Evolutionary conservation across 139 green algal species (phyloP), one percentile per base, ranked within the genome.

Genomic region (Chlorella ohadii): DNA sequence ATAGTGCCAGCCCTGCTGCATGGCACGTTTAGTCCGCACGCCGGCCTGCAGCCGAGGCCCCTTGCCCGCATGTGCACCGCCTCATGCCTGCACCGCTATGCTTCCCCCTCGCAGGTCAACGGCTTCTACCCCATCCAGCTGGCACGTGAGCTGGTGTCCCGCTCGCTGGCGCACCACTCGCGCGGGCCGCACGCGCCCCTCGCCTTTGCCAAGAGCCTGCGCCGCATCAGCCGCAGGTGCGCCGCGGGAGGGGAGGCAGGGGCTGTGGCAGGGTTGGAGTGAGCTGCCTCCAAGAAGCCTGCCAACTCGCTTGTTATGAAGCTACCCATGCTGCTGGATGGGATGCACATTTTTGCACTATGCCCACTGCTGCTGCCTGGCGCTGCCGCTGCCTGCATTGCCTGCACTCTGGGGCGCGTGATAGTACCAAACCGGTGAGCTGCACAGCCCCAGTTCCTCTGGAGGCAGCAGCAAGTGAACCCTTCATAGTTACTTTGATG

Each of bases 191-290:
- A 93, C 22, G 39, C 88, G 25, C 92, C 92, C 25, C 31, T 73
- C 15, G 36, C 56, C 17, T 91, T 94, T 59, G 92, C 90, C 27
- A 82, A 87, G 66, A 85, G 55, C 5, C 86, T 95, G 33, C 78
- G 80, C 2, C 75, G 76, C 25, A 87, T 95, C 33, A 92, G 87
- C 65, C 88, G 89, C 57, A 90, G 92, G 92, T 94, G 81, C 64
- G 83, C 12, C 2, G 23, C 6, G 5, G 4, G 6, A 4, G 2
- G 55, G 17, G 33, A 56, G 23, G 22, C 33, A n/a, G 15, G 7
- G 72, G 39, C 22, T 7, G 73, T n/a, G 55, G 13, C 3, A 27
- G 16, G 27, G n/a, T 47, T 75, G 39, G 0, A 51, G 57, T 16
- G 28, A 64, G 63, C 63, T 66, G 59, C 17, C n/a, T n/a, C n/a